Evolutionary conservation across 208 protist genomes (phyloP), one percentile per base, ranked within the genome.

Genomic region (Kentomonas sorsogonicus): DNA sequence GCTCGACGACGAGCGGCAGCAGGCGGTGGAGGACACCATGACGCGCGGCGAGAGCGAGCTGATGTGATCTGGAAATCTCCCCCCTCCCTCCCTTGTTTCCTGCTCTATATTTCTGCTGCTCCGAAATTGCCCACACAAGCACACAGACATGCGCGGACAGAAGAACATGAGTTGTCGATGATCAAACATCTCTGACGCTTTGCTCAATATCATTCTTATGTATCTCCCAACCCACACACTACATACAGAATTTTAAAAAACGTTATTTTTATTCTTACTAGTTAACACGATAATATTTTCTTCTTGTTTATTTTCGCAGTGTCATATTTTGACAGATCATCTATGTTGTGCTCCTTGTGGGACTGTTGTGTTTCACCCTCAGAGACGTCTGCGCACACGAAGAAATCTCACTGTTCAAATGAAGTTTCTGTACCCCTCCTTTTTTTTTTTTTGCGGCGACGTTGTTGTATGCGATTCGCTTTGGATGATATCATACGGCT

Each of bases 11-110:
- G 87, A 94, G 52, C 72, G 87, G 18, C 73, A 90, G 62, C 80
- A 91, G 60, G 87, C 87, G 18, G 82, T 86, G 55, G 65, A 89
- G 53, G 87, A 94, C 58, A 87, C 75, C 4, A 76, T 91, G 56
- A 76, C 87, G n/a, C 33, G 75, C 18, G 87, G 87, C 0, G 87
- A 94, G 41, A 94, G 87, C 55, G 87, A 91, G 52, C 71, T 91
- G 20, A 86, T 90, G 73, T 91, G 66, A 70, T 16, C 33, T 5
- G 33, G 5, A 11, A 5, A 7, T 30, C 18, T 15, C 13, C 25
- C 9, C 31, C 16, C 39, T 18, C 40, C 4, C 3, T 15, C 2
- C 6, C 16, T 29, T 22, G 3, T 48, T 29, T 48, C 15, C 16
- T 48, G 22, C 29, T 48, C 23, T 29, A 29, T 48, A 15, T 27